Evolutionary conservation across 2,329 filamentous ascomycete genomes (phyloP), one percentile per base, ranked within the genome.

Genomic region (Malbranchea cinnamomea): DNA sequence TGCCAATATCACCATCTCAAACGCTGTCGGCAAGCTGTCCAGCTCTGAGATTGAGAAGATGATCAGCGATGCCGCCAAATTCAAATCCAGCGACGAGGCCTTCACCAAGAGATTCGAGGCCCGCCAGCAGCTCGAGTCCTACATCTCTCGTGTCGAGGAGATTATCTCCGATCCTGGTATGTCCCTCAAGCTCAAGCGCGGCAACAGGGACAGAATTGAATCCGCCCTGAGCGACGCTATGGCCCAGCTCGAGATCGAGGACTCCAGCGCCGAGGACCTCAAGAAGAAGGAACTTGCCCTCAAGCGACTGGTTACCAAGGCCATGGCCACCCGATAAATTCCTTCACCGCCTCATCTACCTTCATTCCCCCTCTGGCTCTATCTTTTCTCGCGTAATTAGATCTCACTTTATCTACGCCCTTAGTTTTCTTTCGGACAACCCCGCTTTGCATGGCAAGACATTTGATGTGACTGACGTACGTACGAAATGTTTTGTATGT

Each of bases 61-160:
- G 87, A 83, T 98, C 59, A 79, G 67, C 59, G 81, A 98, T 48
- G 89, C 89, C 51, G 84, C 87, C 68, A 91, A 92, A 66, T 98
- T 94, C 80, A 98, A 98, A 82, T 72, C 67, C 63, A 85, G 74
- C 63, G 89, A 98, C 49, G 87, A 95, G 63, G 87, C 84, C 41
- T 98, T 95, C 75, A 91, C 78, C 76, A 95, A 95, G 82, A 81
- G 80, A 59, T 94, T 95, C 62, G 89, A 98, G 74, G 81, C 89
- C 41, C 84, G 91, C 69, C 89, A 98, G 70, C 85, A 94, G 68
- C 81, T 98, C 45, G 89, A 98, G 73, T 87, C 83, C 30, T 98
- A 98, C 74, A 94, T 98, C 61, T 78, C 80, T 58, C 83, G 87
- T 57, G 87, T 95, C 41, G 89, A 98, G 74, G 89, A 98, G 70